A percentile compares a stretch with the other conserved stretches of the same genome.
Evolutionary conservation across 2,329 filamentous ascomycete genomes (phyloP).

Genomic region (Botrytis deweyae): DNA sequence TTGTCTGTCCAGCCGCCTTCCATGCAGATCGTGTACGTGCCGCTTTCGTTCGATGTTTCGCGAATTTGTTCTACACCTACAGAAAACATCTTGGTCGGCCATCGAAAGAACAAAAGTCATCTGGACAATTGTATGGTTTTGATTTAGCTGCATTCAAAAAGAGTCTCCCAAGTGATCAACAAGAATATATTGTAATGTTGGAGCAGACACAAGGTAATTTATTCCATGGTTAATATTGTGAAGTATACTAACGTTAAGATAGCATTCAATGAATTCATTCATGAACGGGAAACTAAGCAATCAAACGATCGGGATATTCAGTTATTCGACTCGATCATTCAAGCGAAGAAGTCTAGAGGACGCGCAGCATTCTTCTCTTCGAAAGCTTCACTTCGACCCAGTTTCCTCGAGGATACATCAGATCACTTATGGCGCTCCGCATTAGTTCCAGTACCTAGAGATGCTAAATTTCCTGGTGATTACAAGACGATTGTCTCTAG

Average conservation of each 20-base stretch:
- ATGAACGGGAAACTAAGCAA: slow-evolving; percentile 69
- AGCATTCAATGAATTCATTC: slow-evolving; percentile 81
- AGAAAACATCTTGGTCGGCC: slow-evolving; percentile 62
- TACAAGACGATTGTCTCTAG: slow-evolving; percentile 61
- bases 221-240: slow-evolving; percentile 25
- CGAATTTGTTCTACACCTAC: slow-evolving; percentile 66
- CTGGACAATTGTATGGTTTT: slow-evolving; percentile 61
- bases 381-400: slow-evolving; percentile 41
- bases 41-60: slow-evolving; percentile 63
- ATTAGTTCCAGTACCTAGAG: slow-evolving; percentile 57
- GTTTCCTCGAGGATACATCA: slow-evolving; percentile 68
- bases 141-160: slow-evolving; percentile 65
- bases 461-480: slow-evolving; percentile 60
- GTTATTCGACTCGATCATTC: slow-evolving; percentile 80
- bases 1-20: slow-evolving; percentile 64
- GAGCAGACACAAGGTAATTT: slow-evolving; percentile 62
- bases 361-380: slow-evolving; percentile 54
- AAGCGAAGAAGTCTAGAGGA: slow-evolving; percentile 70
- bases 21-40: slow-evolving; percentile 61
- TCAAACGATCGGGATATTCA: slow-evolving; percentile 65
- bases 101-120: slow-evolving; percentile 58
- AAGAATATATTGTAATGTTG: slow-evolving; percentile 63
- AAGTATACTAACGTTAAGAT: slow-evolving; percentile 44
- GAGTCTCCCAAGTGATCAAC: slow-evolving; percentile 64
- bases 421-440: slow-evolving; percentile 79